Conservation (phyloP, 2,329 filamentous ascomycete genomes). For the Parasarocladium wereldwijsianum region DNA sequence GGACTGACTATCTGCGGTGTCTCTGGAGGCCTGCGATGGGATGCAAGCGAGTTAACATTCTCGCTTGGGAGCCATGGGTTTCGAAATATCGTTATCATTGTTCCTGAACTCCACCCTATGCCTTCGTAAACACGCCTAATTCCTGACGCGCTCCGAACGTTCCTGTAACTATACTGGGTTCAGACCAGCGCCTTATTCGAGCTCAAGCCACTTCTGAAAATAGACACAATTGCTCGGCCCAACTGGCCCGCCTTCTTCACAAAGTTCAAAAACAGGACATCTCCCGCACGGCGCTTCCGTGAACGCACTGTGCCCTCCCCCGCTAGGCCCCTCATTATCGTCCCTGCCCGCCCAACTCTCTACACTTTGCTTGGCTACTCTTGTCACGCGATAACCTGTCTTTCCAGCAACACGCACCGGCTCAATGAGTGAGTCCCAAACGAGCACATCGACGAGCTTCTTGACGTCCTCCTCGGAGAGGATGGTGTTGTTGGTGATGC, state of each 20-base stretch:
- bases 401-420: constrained; percentile 33
- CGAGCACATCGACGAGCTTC: constrained; percentile 74
- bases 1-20: too few relatives aligned
- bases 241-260: constrained; percentile 79
- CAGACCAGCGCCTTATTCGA: constrained; percentile 23
- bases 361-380: constrained; percentile 29
- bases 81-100: background rate
- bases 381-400: constrained; percentile 37
- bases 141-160: background rate
- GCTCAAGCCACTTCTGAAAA: constrained; percentile 67
- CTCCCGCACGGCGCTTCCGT: constrained; percentile 82
- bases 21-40: too few relatives aligned
- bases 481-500: constrained; percentile 58
- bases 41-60: too few relatives aligned
- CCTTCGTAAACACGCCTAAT: background rate
- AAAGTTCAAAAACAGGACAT: constrained; percentile 88
- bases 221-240: constrained; percentile 85
- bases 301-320: constrained; percentile 51
- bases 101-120: background rate
- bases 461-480: constrained; percentile 63
- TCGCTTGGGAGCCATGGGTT: too few relatives aligned
- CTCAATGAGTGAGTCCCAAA: constrained; percentile 78
- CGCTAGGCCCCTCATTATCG: constrained; percentile 25
- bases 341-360: constrained; percentile 25
- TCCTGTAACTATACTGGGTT: too few relatives aligned